phyloP scores from a whole-genome alignment of 257 asterid species.

The Plectranthus barbatus region DNA sequence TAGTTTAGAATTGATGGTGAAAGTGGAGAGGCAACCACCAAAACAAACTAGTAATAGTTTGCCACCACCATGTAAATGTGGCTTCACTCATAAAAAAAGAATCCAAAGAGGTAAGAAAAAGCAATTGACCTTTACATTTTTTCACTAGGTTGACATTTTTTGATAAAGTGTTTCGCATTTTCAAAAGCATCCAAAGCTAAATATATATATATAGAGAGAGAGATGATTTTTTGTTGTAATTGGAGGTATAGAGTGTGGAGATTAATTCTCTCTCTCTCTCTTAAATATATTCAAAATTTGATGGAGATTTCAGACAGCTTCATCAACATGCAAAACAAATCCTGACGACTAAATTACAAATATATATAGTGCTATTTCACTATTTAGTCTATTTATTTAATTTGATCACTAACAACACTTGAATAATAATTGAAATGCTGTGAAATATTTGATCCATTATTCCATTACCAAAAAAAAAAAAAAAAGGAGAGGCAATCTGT shows the following conservation, averaged over 20 bases:
- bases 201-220: neutral
- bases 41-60: constrained; percentile 31
- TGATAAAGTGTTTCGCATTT: constrained; percentile 25
- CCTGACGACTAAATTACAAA: no score
- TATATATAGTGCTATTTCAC: no score
- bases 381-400: no score
- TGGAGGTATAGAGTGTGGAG: no score
- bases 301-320: no score
- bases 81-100: constrained; percentile 46
- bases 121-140: constrained; percentile 38
- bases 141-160: constrained; percentile 53
- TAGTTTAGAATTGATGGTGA: neutral
- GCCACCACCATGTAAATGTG: constrained; percentile 29
- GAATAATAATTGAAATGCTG: neutral
- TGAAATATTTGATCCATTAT: neutral
- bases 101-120: constrained; percentile 32
- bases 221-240: no score
- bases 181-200: constrained; percentile 42
- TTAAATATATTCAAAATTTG: no score
- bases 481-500: constrained; percentile 7
- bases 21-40: constrained; percentile 37
- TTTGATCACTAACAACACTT: no score
- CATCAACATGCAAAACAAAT: no score
- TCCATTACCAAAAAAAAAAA: no score
- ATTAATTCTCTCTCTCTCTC: no score